Conservation (phyloP, 1,139 yeast species). For the Suhomyces chickasaworum region DNA sequence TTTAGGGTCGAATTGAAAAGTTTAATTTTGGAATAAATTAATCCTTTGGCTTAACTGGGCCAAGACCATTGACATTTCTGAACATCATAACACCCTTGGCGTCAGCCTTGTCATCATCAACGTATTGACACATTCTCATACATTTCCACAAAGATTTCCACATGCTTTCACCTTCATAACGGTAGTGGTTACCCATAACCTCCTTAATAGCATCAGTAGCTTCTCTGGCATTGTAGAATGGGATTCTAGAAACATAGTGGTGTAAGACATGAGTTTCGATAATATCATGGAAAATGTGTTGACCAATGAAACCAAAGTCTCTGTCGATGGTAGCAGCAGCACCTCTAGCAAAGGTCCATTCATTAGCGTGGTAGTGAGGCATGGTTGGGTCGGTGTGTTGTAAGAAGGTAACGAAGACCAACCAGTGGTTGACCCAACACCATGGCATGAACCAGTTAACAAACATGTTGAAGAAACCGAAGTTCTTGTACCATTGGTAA, state of each 20-base stretch:
- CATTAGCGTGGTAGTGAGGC: constrained; percentile 59
- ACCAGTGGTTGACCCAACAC: constrained; percentile 63
- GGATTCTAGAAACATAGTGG: constrained; percentile 63
- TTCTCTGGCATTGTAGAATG: constrained; percentile 63
- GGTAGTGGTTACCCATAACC: constrained; percentile 63
- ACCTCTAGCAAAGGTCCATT: constrained; percentile 68
- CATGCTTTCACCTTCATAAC: constrained; percentile 56
- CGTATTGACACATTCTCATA: constrained; percentile 59
- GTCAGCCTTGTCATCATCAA: constrained; percentile 49
- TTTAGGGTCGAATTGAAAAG: background rate
- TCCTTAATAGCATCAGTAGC: constrained; percentile 59
- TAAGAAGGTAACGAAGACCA: constrained; percentile 60
- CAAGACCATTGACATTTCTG: constrained; percentile 56
- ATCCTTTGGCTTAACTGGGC: constrained; percentile 28
- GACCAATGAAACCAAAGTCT: constrained; percentile 61
- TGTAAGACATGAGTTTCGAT: constrained; percentile 67
- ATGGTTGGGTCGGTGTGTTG: constrained; percentile 61
- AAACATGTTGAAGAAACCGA: constrained; percentile 50
- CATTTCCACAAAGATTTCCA: constrained; percentile 59
- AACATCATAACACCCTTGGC: constrained; percentile 57
- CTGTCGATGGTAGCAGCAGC: constrained; percentile 69
- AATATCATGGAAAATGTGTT: constrained; percentile 61
- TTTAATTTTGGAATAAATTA: background rate
- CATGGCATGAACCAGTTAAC: constrained; percentile 60
- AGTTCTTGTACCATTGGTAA: constrained; percentile 50